Evolutionary conservation across 2,329 filamentous ascomycete genomes (phyloP).

Genomic region (Neospermospora avenae): DNA sequence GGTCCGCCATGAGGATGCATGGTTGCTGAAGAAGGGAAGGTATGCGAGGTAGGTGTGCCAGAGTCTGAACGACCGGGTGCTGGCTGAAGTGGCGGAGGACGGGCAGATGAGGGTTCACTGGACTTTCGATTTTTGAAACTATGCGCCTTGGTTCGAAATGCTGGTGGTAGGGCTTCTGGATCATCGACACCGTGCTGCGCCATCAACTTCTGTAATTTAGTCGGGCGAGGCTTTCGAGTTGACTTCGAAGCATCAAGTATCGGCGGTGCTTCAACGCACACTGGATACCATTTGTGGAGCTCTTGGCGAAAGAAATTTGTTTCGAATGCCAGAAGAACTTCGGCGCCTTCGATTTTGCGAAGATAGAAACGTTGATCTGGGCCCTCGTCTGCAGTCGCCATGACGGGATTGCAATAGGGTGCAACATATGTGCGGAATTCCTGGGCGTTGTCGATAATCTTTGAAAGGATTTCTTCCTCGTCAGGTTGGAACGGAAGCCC

Average conservation of each 20-base stretch:
- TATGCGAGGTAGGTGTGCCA: conserved; percentile 31
- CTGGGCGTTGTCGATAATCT: conserved; percentile 81
- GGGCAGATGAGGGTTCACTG: conserved; percentile 31
- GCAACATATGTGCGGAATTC: conserved; percentile 81
- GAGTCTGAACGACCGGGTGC: conserved; percentile 33
- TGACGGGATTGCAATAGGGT: conserved; percentile 74
- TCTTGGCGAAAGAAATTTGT: conserved; percentile 98
- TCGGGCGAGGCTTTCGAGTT: conserved; percentile 91
- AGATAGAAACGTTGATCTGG: conserved; percentile 92
- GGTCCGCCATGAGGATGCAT: conserved; percentile 28
- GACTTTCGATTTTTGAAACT: conserved; percentile 35
- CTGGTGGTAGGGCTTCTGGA: conserved; percentile 83
- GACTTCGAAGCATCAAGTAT: conserved; percentile 84
- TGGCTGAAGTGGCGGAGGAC: conserved; percentile 31
- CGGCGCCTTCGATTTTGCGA: conserved; percentile 94
- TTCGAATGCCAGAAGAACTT: conserved; percentile 85
- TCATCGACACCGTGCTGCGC: conserved; percentile 84
- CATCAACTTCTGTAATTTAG: conserved; percentile 94
- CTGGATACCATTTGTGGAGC: conserved; percentile 89
- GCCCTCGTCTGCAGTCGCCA: conserved; percentile 80
- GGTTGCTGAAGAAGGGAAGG: conserved; percentile 24
- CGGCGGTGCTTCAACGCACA: conserved; percentile 81
- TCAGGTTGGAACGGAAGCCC: conserved; percentile 89
- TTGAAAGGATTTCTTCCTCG: conserved; percentile 82
- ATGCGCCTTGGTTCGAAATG: conserved; percentile 40